Conservation (phyloP, 139 green algal genomes). For the Micractinium conductrix region DNA sequence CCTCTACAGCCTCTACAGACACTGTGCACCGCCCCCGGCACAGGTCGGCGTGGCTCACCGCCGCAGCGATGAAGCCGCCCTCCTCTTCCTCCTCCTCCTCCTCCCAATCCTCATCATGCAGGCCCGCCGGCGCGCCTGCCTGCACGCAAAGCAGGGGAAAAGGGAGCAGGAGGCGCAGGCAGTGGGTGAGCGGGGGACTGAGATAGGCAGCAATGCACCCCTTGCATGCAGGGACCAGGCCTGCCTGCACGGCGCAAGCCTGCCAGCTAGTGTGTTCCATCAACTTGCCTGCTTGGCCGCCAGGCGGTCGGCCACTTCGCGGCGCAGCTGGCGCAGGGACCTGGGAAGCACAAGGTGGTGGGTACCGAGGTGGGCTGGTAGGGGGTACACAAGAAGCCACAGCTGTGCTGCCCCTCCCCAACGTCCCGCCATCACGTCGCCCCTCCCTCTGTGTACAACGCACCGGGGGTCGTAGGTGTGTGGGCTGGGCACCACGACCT, state of each 20-base stretch:
- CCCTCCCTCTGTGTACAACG: not conserved
- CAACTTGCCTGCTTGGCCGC: slow-evolving; percentile 25
- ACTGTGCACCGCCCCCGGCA: not conserved
- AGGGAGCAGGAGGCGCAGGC: too few species aligned
- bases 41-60: not conserved
- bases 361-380: too few species aligned
- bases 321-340: slow-evolving; percentile 23
- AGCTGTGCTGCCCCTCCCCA: not conserved
- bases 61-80: slow-evolving; percentile 3
- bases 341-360: not conserved
- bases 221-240: too few species aligned
- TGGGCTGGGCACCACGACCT: slow-evolving; percentile 29
- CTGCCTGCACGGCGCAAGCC: too few species aligned
- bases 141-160: too few species aligned
- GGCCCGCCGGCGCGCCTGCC: not conserved
- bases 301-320: slow-evolving; percentile 20
- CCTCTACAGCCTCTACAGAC: too few species aligned
- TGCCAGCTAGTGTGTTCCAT: too few species aligned
- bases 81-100: not conserved
- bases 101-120: not conserved
- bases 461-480: slow-evolving; percentile 9
- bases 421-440: not conserved
- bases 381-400: not conserved
- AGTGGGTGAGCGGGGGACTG: too few species aligned
- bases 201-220: too few species aligned